Evolutionary conservation across 2,329 filamentous ascomycete species (phyloP).

Genomic region (Cladosporium velox): DNA sequence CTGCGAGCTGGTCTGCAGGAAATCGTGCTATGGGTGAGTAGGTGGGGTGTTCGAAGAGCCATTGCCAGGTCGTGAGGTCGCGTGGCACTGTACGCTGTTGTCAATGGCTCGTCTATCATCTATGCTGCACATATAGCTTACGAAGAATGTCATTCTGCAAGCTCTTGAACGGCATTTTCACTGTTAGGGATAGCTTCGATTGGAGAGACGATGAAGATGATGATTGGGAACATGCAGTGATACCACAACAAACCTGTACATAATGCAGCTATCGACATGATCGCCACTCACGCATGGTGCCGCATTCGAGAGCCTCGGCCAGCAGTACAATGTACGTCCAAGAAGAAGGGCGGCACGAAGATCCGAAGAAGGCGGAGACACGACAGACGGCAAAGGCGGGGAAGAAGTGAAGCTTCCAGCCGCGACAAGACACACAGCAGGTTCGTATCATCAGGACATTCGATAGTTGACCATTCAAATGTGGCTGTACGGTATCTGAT

Average conservation of each 20-base stretch:
- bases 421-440: neutral
- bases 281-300: conserved; percentile 12
- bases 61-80: conserved; percentile 61
- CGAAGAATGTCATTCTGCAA: conserved; percentile 28
- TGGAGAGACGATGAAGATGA: neutral
- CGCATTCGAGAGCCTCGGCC: conserved; percentile 19
- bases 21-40: conserved; percentile 52
- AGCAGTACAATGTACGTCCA: neutral
- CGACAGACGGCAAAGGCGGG: neutral
- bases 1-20: conserved; percentile 45
- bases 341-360: neutral
- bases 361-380: neutral
- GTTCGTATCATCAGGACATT: neutral
- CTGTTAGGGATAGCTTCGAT: neutral
- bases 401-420: conserved; percentile 5
- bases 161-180: conserved; percentile 30
- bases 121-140: neutral
- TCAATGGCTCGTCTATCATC: conserved; percentile 12
- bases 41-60: conserved; percentile 58
- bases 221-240: neutral
- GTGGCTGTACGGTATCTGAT: neutral
- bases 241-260: neutral
- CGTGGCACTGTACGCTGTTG: conserved; percentile 49
- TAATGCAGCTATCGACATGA: neutral
- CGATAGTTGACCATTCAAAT: neutral